Base-by-base conservation (phyloP, 2,329 filamentous ascomycete genomes). In the Fusarium albidum region DNA sequence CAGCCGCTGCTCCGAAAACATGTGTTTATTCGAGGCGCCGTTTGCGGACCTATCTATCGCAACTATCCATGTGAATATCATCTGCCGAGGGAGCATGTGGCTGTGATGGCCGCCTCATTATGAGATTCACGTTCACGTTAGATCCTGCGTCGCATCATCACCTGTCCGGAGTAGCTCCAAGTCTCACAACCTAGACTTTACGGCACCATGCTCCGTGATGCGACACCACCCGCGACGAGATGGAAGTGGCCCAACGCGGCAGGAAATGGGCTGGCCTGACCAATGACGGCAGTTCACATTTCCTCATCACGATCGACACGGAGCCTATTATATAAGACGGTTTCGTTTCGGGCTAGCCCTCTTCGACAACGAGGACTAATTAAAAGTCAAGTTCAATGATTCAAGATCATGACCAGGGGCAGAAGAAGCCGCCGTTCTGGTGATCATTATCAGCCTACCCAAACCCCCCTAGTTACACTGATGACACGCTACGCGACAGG, bases 251-350 rank as follows among this genome's bases (percentile, higher is more conserved):
- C 45, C 41, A 47, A 44, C 34, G 46, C 25, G 33, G 43, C 54
- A 31, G 39, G 37, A 31, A 52, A 61, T 35, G 26, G 29, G 10
- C 18, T 15, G 37, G 34, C 33, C 18, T 39, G 54, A 33, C 59
- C 59, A 62, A 62, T 62, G 59, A 62, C 58, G 58, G 59, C 55
- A 62, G 46, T 60, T 62, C 37, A 29, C 32, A 44, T n/a, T 26
- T 47, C 38, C 45, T 59, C 48, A 58, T 64, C 53, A 52, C 49
- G 61, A 64, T 64, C 57, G 57, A 57, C 61, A 64, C 39, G 14
- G 29, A 47, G 33, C 44, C 28, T 14, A 46, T 43, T 28, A 12
- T 14, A 46, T 43, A 28, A 12, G 37, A 50, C 40, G 49, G 42
- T 46, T 57, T 61, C 48, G 54, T 62, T 64, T 64, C 57, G 45